Base-by-base conservation (phyloP, 306 rosid species). In the Sechiopsis laciniata region DNA sequence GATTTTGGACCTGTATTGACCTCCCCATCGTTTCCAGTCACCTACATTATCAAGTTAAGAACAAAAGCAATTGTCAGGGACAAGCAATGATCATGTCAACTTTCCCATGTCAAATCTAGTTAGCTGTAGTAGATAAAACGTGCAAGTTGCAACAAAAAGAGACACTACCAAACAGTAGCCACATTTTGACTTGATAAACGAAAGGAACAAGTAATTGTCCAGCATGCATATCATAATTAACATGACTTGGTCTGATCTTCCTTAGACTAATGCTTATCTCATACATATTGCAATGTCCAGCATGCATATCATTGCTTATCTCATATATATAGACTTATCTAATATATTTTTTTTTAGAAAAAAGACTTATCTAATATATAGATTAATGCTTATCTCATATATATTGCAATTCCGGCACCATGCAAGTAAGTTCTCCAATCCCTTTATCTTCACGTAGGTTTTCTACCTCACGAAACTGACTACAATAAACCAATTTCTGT, bases 11-110 rank as follows among this genome's bases (percentile, higher is more conserved):
- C 73, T 21, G 80, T 10, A 45, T 53, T 60, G 51, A 55, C 75
- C 24, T 74, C 87, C 55, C 62, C 77, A 75, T 85, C 89, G 76
- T 81, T 78, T 74, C 88, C 96, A 15, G 92, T 82, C 77, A 94
- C 87, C 99, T 94, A 77, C 75, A 77, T 22, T 50, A 71, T 17
- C 45, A 48, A 74, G 57, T 82, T 58, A 24, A 76, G 55, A 55
- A 55, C 26, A 45, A 14, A 32, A 32, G 37, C 37, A 32, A 32
- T 32, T 32, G 37, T 32, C 37, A 32, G 37, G 37, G 37, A 32
- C 37, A 32, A 32, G 37, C 37, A 32, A 32, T 20, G 54, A 59
- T 2, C 56, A 51, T 51, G 24, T 68, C 73, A 48, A 46, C 73
- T 13, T 68, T 46, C 42, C 57, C 2, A 22, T 22, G 42, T 50